Evolutionary conservation across 106 monocot genomes (phyloP), one percentile per base, ranked within the genome.

Genomic region (Xerophyta viscosa): DNA sequence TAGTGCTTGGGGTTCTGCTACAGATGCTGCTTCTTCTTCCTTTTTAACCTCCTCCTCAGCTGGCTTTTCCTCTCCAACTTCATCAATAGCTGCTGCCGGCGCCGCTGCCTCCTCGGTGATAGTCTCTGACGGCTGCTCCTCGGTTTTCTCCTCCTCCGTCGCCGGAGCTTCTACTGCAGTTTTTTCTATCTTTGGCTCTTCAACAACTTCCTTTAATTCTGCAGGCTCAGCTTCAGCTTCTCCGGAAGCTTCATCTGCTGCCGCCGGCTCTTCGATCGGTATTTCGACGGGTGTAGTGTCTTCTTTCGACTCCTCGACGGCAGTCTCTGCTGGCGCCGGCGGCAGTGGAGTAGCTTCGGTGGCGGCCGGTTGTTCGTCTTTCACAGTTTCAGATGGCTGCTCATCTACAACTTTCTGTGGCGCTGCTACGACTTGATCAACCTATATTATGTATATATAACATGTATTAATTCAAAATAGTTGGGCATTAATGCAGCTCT

Each of bases 401-500:
- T 46, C 57, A 14, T 24, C 24, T 25, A 17, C 44, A 23, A 37
- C 57, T 22, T 66, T 46, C 46, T 57, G 48, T 39, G 57, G 50
- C 37, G 57, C 48, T n/a, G 50, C 67, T 14, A 48, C 8, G 39
- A 49, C 67, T 15, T 57, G 57, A n/a, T 59, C 57, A 33, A 68
- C 59, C 67, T 68, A 36, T 28, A 33, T 11, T 10, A 12, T 13
- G 27, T 33, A 11, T 33, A 33, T 33, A 33, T 33, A 33, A 33
- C 33, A 33, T 6, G 11, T 5, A 33, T 33, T 11, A 33, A 6
- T 33, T 11, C 5, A 33, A 6, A 33, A 33, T 6, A 33, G n/a
- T n/a, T n/a, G n/a, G n/a, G n/a, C n/a, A n/a, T n/a, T n/a, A n/a
- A n/a, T n/a, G n/a, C n/a, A n/a, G n/a, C n/a, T n/a, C n/a, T n/a